A percentile compares a stretch with the other conserved stretches of the same genome.
These are phyloP conservation scores for sunflower (Helianthus annuus) DNA, from an alignment of 129 eudicot species.

Conservation along the genomic window DNA sequence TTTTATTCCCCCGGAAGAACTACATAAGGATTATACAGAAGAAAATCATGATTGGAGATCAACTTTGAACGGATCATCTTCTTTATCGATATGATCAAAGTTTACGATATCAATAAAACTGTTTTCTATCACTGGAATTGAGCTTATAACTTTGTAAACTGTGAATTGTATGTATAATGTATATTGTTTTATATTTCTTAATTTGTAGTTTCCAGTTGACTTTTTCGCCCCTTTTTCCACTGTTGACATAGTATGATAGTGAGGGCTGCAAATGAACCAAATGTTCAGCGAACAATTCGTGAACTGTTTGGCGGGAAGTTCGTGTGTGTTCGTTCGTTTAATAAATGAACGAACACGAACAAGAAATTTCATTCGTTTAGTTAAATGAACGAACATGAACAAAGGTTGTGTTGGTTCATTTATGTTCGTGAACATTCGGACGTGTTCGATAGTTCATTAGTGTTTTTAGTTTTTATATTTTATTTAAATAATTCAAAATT, in stretches of 20 bases:
- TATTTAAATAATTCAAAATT: too few species aligned
- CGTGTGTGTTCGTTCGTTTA: too few species aligned
- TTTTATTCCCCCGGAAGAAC: slow-evolving; percentile 82
- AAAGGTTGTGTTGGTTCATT: too few species aligned
- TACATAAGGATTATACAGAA: slow-evolving; percentile 52
- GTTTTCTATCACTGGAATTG: slow-evolving; percentile 22
- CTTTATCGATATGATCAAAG: slow-evolving; percentile 9
- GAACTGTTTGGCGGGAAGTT: too few species aligned
- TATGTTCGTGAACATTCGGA: too few species aligned
- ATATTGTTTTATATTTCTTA: slow-evolving; percentile 28
- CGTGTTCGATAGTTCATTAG: too few species aligned
- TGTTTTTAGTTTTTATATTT: too few species aligned
- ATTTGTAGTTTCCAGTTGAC: slow-evolving; percentile 14
- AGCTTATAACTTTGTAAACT: slow-evolving; percentile 18
- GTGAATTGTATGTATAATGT: slow-evolving; percentile 41
- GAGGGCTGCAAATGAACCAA: too few species aligned
- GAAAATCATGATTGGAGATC: slow-evolving; percentile 55
- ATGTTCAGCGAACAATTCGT: too few species aligned
- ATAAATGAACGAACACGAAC: too few species aligned
- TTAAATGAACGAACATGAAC: too few species aligned
- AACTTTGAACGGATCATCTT: slow-evolving; percentile 33
- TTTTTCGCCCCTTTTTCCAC: slow-evolving; percentile 4
- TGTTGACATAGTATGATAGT: slow-evolving; percentile 1
- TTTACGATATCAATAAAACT: slow-evolving; percentile 22
- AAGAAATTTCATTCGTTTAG: too few species aligned